phyloP scores from a whole-genome alignment of 2,329 filamentous ascomycete species.

The Venturia pyrina region DNA sequence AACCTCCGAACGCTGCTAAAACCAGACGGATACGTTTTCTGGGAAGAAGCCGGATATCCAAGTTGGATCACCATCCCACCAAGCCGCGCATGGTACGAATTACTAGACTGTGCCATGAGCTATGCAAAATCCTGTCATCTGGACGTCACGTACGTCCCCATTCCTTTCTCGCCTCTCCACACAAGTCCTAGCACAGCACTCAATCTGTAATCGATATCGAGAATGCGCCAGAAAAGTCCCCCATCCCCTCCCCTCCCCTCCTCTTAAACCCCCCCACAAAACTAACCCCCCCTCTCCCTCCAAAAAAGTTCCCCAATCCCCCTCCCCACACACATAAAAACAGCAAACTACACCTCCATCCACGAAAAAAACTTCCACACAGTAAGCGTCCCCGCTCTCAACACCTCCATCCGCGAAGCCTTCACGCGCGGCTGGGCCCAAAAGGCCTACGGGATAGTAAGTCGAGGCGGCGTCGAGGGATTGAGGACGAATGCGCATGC shows the following conservation, averaged over 20 bases:
- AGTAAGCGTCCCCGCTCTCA: not conserved
- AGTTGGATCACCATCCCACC: constrained; percentile 15
- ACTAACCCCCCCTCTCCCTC: not conserved
- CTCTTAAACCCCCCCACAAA: not conserved
- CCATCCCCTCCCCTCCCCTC: no score
- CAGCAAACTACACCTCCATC: not conserved
- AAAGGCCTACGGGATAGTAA: not conserved
- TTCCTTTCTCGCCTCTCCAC: not conserved
- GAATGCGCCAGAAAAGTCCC: no score
- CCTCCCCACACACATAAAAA: not conserved
- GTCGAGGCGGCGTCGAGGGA: not conserved
- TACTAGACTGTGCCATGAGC: not conserved
- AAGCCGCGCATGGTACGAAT: not conserved
- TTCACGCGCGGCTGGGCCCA: not conserved
- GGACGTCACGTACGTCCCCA: not conserved
- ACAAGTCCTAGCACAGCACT: no score
- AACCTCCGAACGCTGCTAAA: constrained; percentile 22
- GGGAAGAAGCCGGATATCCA: constrained; percentile 20
- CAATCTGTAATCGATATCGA: no score
- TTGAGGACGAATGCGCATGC: not conserved
- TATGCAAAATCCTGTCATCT: not conserved
- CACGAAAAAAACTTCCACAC: not conserved
- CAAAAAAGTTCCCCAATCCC: not conserved
- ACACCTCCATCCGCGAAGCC: not conserved
- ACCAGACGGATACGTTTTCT: constrained; percentile 21